Evolutionary conservation across 371 early-diverging fungal genomes (phyloP).

Genomic region (Cokeromyces recurvatus): DNA sequence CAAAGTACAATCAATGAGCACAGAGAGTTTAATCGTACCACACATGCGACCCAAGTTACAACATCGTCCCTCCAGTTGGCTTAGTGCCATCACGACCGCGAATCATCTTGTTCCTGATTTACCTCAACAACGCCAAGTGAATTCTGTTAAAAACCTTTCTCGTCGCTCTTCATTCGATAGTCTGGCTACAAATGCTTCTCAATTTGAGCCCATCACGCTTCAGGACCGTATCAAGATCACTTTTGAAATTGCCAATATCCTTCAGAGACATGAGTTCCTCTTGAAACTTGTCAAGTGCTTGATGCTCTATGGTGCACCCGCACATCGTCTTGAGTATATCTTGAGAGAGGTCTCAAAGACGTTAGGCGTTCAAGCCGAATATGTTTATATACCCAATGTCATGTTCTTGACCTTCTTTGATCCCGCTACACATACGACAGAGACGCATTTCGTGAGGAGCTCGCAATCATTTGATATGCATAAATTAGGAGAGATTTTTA

Average conservation of each 20-base stretch:
- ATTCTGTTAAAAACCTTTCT: conserved; percentile 25
- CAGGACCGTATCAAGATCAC: conserved; percentile 58
- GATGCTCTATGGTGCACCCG: conserved; percentile 57
- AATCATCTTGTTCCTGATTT: conserved; percentile 43
- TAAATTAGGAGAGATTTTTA: conserved; percentile 55
- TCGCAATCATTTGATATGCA: conserved; percentile 68
- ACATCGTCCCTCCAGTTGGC: conserved; percentile 42
- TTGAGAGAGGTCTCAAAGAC: conserved; percentile 46
- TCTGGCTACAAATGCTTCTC: conserved; percentile 45
- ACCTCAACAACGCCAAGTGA: conserved; percentile 25
- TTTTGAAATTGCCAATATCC: conserved; percentile 56
- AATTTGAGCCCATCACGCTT: conserved; percentile 45
- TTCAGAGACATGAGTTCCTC: conserved; percentile 59
- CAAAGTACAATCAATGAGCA: conserved; percentile 1
- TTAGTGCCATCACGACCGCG: conserved; percentile 33
- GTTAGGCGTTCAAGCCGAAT: conserved; percentile 64
- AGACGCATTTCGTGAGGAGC: conserved; percentile 68
- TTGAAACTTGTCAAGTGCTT: conserved; percentile 48
- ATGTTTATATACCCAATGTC: conserved; percentile 64
- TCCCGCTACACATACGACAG: conserved; percentile 71
- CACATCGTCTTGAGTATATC: conserved; percentile 57
- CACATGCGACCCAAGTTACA: conserved; percentile 24
- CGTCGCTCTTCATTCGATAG: conserved; percentile 38
- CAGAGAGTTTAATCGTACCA: conserved; percentile 2
- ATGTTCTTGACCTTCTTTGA: conserved; percentile 74